Conservation (phyloP, 441 rosid species). For the Populus trichocarpa region DNA sequence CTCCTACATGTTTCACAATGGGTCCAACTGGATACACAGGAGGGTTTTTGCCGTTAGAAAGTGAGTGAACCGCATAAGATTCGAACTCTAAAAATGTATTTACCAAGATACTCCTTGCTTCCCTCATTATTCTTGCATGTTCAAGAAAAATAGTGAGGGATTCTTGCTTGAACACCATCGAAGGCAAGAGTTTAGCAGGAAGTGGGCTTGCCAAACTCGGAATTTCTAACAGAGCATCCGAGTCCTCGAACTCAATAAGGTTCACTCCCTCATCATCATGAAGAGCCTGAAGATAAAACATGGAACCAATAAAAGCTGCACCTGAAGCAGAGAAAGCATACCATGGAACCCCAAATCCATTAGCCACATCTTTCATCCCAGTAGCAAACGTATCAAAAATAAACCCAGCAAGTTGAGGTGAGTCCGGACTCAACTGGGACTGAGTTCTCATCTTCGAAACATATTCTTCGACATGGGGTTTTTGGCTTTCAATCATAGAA, state of each 20-base stretch:
- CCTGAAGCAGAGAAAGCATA: conserved; percentile 39
- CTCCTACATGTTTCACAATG: conserved; percentile 24
- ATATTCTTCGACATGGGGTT: conserved; percentile 21
- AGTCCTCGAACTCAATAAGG: conserved; percentile 22
- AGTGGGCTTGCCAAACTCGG: conserved; percentile 33
- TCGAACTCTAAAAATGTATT: conserved; percentile 50
- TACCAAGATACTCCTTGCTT: conserved; percentile 42
- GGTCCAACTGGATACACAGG: conserved; percentile 51
- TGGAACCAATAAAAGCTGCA: conserved; percentile 36
- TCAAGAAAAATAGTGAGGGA: neutral
- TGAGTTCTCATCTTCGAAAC: neutral
- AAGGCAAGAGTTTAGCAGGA: conserved; percentile 30
- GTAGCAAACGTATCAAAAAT: conserved; percentile 42
- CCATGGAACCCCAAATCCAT: conserved; percentile 31
- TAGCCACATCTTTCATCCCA: conserved; percentile 37
- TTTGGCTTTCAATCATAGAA: conserved; percentile 10
- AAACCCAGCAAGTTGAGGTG: conserved; percentile 29
- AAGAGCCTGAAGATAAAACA: conserved; percentile 26
- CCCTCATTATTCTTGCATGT: neutral
- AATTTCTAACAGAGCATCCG: conserved; percentile 24
- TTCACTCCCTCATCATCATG: conserved; percentile 22
- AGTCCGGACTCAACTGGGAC: neutral
- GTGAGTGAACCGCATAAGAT: conserved; percentile 19
- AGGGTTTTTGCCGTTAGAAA: conserved; percentile 15
- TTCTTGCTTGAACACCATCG: conserved; percentile 1